These are phyloP conservation scores for Lasiodiplodia gonubiensis DNA, from an alignment of 2,329 filamentous ascomycete genomes.

Conservation along the genomic window DNA sequence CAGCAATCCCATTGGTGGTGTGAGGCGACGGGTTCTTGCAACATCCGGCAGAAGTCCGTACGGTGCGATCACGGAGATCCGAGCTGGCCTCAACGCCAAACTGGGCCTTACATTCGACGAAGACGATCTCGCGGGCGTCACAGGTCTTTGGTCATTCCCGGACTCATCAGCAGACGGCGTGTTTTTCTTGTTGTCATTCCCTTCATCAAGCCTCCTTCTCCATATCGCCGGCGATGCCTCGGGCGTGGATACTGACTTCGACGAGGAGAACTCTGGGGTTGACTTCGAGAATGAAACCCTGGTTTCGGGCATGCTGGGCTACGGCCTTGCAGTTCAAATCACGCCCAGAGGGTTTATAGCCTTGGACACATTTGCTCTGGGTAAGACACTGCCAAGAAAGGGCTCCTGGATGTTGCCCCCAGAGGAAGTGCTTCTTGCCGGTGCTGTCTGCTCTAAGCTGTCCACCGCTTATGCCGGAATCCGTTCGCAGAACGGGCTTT, in stretches of 20 bases:
- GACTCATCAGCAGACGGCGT: constrained; percentile 40
- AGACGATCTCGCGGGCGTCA: constrained; percentile 41
- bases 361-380: constrained; percentile 30
- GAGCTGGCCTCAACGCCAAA: constrained; percentile 49
- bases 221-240: constrained; percentile 35
- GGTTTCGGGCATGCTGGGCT: constrained; percentile 36
- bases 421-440: constrained; percentile 21
- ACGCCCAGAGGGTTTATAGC: constrained; percentile 37
- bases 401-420: constrained; percentile 4
- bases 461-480: constrained; percentile 34
- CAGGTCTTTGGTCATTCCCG: constrained; percentile 44
- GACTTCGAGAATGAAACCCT: constrained; percentile 42
- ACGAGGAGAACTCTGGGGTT: constrained; percentile 37
- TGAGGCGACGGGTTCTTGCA: constrained; percentile 41
- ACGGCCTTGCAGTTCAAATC: constrained; percentile 40
- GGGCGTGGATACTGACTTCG: constrained; percentile 20
- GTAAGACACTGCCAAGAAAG: constrained; percentile 14
- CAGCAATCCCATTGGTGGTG: constrained; percentile 25
- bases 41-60: constrained; percentile 52
- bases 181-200: constrained; percentile 46
- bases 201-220: constrained; percentile 40
- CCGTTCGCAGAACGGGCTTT: constrained; percentile 11
- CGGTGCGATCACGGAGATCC: constrained; percentile 52
- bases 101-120: constrained; percentile 36
- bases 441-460: constrained; percentile 28